Percentiles rank a stretch among this genome's conserved stretches.
These are phyloP conservation scores for Camellia granthamiana DNA, from an alignment of 148 eudicot species.

Conservation along the genomic window DNA sequence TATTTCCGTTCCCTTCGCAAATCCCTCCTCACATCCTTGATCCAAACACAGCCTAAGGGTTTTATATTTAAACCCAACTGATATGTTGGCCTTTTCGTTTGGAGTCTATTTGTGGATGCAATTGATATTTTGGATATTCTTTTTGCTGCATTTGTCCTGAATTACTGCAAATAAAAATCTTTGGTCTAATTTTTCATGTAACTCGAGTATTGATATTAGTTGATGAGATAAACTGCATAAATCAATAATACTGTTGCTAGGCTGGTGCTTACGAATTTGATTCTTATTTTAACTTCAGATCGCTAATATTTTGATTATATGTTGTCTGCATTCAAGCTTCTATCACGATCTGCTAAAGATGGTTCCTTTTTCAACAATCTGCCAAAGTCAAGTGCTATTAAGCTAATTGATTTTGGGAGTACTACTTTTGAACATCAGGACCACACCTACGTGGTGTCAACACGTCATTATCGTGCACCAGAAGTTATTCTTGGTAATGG, in stretches of 20 bases:
- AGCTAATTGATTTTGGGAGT: conserved; percentile 66
- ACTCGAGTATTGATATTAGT: not conserved
- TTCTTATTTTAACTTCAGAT: conserved; percentile 2
- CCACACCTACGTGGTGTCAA: conserved; percentile 55
- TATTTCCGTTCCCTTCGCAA: too few species aligned
- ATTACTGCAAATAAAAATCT: not conserved
- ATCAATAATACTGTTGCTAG: not conserved
- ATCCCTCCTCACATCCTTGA: too few species aligned
- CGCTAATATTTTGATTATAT: conserved; percentile 18
- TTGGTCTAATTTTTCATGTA: not conserved
- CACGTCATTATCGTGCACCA: conserved; percentile 62
- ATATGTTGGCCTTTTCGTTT: not conserved
- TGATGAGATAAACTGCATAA: not conserved
- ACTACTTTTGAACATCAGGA: conserved; percentile 55
- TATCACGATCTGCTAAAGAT: conserved; percentile 45
- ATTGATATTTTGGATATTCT: not conserved
- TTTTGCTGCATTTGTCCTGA: not conserved
- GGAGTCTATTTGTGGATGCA: not conserved
- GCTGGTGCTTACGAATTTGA: not conserved
- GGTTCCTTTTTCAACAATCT: conserved; percentile 61
- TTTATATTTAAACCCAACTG: not conserved
- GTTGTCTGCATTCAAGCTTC: conserved; percentile 35
- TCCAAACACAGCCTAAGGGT: not conserved
- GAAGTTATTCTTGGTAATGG: conserved; percentile 57
- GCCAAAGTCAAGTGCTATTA: conserved; percentile 56